Base-by-base conservation (phyloP, 1,284 basidiomycete genomes). In the Ceratobasidium sp. region DNA sequence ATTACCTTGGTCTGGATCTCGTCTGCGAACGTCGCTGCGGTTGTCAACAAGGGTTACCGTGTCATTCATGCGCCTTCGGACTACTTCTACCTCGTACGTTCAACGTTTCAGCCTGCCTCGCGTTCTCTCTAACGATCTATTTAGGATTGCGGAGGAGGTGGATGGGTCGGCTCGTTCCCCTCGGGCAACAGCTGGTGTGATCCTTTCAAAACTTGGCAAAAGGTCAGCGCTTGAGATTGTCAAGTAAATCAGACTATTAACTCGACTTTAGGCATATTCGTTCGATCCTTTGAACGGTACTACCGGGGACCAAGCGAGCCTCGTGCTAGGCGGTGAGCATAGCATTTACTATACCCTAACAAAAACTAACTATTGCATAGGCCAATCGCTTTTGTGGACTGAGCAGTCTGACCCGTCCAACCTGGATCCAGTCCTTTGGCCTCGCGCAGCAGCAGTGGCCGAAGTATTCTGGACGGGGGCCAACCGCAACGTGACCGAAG, bases 381-480 rank as follows among this genome's bases (percentile, higher is more conserved):
- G 77, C 11, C 79, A 94, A 83, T 88, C 90, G 29, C 87, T 92
- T 1, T 84, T 95, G 0, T 95, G 94, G 94, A 86, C 90, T 1
- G 93, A 95, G 82, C 92, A 94, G 82, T 88, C 90, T 1, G 87
- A 88, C 56, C 87, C 89, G 15, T 84, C 86, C 69, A 94, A 93
- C 80, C 82, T 96, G 65, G 93, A 96, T 79, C 79, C 86, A 0
- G 88, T 90, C 73, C 84, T 89, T 9, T 96, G 94, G 93, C 94
- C 95, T 1, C 87, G 94, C 67, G 91, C 93, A 8, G 92, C 93
- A 0, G 87, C 90, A 0, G 89, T 89, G 5, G 93, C 93, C 0
- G 94, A 96, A 84, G 80, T 95, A 19, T 95, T 92, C 83, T 96
- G 94, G 94, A 90, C 88, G 1, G 92, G 94, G 0, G 84, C 86